Conservation (phyloP, 2,329 filamentous ascomycete genomes). For the Pseudogymnoascus sp. region DNA sequence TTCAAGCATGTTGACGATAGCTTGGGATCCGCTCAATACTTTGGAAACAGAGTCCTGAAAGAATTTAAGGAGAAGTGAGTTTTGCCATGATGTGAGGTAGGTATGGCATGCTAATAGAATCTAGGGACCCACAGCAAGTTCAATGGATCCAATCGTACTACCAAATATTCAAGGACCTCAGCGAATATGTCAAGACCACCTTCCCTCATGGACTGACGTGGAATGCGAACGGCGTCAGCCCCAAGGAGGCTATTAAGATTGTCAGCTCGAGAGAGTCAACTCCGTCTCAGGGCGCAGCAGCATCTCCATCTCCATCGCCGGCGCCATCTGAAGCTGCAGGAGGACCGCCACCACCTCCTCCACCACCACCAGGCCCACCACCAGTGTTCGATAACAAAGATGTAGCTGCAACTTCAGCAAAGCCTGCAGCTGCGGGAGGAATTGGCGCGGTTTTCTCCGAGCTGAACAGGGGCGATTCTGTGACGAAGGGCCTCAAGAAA, state of each 20-base stretch:
- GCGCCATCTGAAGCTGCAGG: conserved; percentile 48
- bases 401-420: conserved; percentile 21
- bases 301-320: conserved; percentile 35
- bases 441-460: conserved; percentile 87
- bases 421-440: conserved; percentile 47
- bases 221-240: conserved; percentile 73
- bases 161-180: conserved; percentile 75
- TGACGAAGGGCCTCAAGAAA: conserved; percentile 84
- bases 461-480: conserved; percentile 79
- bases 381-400: conserved; percentile 54
- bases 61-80: conserved; percentile 75
- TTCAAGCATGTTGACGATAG: conserved; percentile 79
- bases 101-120: conserved; percentile 12
- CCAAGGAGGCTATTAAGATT: conserved; percentile 56
- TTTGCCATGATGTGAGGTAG: too few relatives aligned
- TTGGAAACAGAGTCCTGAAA: conserved; percentile 87
- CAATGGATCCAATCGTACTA: conserved; percentile 94
- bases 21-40: conserved; percentile 80
- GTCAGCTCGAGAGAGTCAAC: conserved; percentile 48
- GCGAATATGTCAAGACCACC: conserved; percentile 77
- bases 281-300: conserved; percentile 30
- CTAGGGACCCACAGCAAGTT: conserved; percentile 69
- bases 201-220: conserved; percentile 74
- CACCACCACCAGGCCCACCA: conserved; percentile 63
- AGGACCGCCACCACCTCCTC: conserved; percentile 57